These are phyloP conservation scores for Tricharina praecox DNA, from an alignment of 495 filamentous ascomycete species.

Conservation along the genomic window DNA sequence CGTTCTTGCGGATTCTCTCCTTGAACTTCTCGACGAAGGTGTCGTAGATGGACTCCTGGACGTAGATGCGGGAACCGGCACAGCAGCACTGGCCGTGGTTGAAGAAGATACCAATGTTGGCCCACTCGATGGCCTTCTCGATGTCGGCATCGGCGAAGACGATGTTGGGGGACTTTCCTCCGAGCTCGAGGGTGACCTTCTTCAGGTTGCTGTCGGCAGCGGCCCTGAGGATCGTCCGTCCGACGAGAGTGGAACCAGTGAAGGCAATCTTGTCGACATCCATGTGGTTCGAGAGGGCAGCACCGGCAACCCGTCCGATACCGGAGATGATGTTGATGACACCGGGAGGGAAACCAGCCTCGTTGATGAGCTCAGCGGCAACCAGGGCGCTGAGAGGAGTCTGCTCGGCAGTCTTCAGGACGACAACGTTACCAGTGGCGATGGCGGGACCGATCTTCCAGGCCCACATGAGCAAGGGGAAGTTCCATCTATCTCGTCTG, in stretches of 20 bases:
- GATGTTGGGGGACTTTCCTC: conserved; percentile 97
- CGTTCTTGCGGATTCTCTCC: conserved; percentile 62
- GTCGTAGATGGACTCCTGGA: conserved; percentile 91
- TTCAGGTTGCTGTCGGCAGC: conserved; percentile 89
- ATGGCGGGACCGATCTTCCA: conserved; percentile 97
- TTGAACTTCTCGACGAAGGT: conserved; percentile 74
- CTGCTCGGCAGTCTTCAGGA: conserved; percentile 93
- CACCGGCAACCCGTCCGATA: conserved; percentile 75
- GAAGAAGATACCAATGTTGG: conserved; percentile 97
- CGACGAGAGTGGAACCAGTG: conserved; percentile 83
- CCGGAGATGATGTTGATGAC: conserved; percentile 88
- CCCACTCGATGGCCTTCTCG: conserved; percentile 85
- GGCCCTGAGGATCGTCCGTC: conserved; percentile 88
- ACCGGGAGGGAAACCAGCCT: conserved; percentile 92
- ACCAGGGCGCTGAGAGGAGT: conserved; percentile 81
- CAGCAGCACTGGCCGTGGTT: conserved; percentile 99
- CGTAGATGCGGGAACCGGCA: conserved; percentile 86
- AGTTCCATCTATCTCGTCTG: conserved; percentile 55
- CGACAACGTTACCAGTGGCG: conserved; percentile 72
- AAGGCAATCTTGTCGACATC: conserved; percentile 97
- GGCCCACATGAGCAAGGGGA: conserved; percentile 89
- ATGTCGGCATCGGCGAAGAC: conserved; percentile 93
- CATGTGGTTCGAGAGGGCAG: conserved; percentile 87
- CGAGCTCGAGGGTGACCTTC: conserved; percentile 97
- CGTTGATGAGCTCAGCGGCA: conserved; percentile 62